Evolutionary conservation across 2,329 filamentous ascomycete genomes (phyloP), one percentile per base, ranked within the genome.

Genomic region (Ophiostoma populinum): DNA sequence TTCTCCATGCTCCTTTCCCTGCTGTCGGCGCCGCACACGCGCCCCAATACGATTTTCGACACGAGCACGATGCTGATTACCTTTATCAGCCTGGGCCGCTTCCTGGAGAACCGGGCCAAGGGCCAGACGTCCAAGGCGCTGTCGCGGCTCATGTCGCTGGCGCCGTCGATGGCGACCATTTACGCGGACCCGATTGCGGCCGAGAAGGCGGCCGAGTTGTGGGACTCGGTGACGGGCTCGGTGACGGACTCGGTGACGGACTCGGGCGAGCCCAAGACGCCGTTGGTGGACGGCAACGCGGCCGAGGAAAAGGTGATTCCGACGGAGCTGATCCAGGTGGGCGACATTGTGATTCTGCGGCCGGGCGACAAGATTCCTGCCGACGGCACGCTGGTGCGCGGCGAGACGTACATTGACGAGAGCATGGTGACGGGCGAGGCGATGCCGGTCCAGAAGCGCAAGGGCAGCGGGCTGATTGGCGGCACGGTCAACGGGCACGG

Each of bases 341-440:
- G 85, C 29, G 90, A 98, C 51, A 72, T 98, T 44, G 86, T 95
- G 39, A 75, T 95, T 42, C 69, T 98, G 37, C 79, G 83, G 37
- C 90, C 90, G 6, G 90, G 90, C 36, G 90, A 95, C 59, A 95
- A 95, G 60, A 83, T 98, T 39, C 87, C 90, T 2, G 87, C 87
- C 2, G 90, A 98, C 51, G 90, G 90, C 32, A 67, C 73, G 7
- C 70, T 98, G 35, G 82, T 83, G 37, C 74, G 80, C 35, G 90
- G 90, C 21, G 82, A 94, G 55, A 92, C 83, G 24, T 93, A 92
- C 49, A 72, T 94, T 16, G 85, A 98, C 45, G 90, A 98, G 58
- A 93, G 85, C 51, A 95, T 95, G 87, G 86, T 98, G 32, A 98
- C 90, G 6, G 90, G 90, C 44, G 90, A 98, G 58, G 80, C 90